Conservation (phyloP, 1,284 basidiomycete genomes). For the Takashimella koratensis region DNA sequence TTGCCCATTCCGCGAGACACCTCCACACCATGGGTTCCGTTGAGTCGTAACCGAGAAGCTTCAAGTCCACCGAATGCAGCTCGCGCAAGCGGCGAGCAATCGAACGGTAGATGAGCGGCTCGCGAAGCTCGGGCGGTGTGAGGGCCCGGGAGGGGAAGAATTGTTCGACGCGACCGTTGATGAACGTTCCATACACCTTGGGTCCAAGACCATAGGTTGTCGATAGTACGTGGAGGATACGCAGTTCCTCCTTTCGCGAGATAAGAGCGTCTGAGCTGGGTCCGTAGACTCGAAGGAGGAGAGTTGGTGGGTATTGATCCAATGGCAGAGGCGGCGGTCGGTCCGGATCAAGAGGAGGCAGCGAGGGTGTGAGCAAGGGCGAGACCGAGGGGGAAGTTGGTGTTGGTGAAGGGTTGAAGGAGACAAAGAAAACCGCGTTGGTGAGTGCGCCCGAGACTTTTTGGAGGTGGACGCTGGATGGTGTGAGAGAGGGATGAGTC, state of each 20-base stretch:
- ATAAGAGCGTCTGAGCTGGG: slow-evolving; percentile 79
- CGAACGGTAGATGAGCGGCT: slow-evolving; percentile 69
- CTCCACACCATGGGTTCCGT: slow-evolving; percentile 56
- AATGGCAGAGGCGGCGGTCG: slow-evolving; percentile 28
- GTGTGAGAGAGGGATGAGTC: slow-evolving; percentile 46
- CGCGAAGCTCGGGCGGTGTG: slow-evolving; percentile 68
- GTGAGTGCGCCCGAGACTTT: slow-evolving; percentile 89
- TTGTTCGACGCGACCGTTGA: slow-evolving; percentile 88
- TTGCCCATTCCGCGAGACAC: slow-evolving; percentile 63
- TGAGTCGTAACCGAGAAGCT: slow-evolving; percentile 56
- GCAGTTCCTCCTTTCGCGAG: slow-evolving; percentile 75
- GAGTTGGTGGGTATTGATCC: slow-evolving; percentile 55
- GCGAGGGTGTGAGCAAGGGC: slow-evolving; percentile 45
- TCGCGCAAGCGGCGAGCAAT: slow-evolving; percentile 90
- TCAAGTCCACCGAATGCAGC: slow-evolving; percentile 81
- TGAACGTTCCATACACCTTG: slow-evolving; percentile 84
- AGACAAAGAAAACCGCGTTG: slow-evolving; percentile 92
- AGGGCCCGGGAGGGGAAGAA: slow-evolving; percentile 84
- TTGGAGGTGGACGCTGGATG: slow-evolving; percentile 59
- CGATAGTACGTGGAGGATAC: slow-evolving; percentile 80
- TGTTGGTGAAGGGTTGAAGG: slow-evolving; percentile 47
- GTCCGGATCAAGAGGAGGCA: slow-evolving; percentile 39
- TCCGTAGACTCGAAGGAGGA: slow-evolving; percentile 85
- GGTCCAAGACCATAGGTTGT: slow-evolving; percentile 85
- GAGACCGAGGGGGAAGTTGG: slow-evolving; percentile 44